Base-by-base conservation (phyloP, 1,284 basidiomycete species). In the Cutaneotrichosporon mucoides region DNA sequence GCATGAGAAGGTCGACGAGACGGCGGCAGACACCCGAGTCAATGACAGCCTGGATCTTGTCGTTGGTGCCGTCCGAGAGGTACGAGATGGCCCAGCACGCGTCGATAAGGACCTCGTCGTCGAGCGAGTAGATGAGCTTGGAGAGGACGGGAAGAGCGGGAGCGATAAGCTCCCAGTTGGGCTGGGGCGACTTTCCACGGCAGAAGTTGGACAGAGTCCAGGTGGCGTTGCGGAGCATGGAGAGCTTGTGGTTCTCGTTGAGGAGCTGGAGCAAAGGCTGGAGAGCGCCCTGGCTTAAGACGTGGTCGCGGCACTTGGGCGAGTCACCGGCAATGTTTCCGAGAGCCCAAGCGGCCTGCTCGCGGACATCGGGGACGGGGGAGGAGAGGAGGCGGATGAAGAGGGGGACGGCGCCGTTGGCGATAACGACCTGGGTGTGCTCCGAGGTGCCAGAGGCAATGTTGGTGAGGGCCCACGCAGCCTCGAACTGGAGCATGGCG, bases 51-150 rank as follows among this genome's bases (percentile, higher is more conserved):
- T 99, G 96, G 65, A 99, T 99, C 83, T 99, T 99, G 80, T 99
- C 96, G 76, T 97, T 98, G 53, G 94, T 92, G 46, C 96, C 96
- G 77, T 99, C 96, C 2, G 96, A 99, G 40, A 99, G 88, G 81
- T 99, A 99, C 35, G 94, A 98, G 78, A 99, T 96, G 48, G 96
- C 96, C 96, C 96, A 99, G 84, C 96, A 99, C 36, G 96, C 96
- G 77, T 99, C 96, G 75, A 99, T 99, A 71, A 99, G 82, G 64
- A 98, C 96, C 80, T 99, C 96, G 74, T 99, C 95, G 76, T 99
- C 96, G 73, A 97, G 85, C 51, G 95, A 98, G 81, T 99, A 99
- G 79, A 99, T 97, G 71, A 99, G 82, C 81, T 99, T 99, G 61
- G 94, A 97, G 66, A 99, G 83, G 60, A 98, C 91, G 46, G 90